Evolutionary conservation across 306 rosid species (phyloP).

Genomic region (Pterocarpus santalinus): DNA sequence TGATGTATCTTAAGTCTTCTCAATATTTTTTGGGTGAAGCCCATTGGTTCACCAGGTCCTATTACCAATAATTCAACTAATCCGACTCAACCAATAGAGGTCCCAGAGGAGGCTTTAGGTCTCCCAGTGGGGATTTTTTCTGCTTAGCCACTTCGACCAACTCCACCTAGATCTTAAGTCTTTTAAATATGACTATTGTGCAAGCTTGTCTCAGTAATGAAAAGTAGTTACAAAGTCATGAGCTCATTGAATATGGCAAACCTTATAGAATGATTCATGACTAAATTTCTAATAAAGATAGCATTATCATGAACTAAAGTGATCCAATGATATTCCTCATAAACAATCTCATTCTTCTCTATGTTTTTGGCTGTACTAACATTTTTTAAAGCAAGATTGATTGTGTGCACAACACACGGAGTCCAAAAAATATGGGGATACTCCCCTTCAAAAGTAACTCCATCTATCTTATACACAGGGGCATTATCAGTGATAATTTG

Average conservation of each 20-base stretch:
- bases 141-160: too few relatives aligned
- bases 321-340: neutral
- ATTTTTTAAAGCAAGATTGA: neutral
- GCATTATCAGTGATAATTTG: neutral
- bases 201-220: too few relatives aligned
- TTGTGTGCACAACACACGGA: neutral
- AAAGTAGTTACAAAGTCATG: neutral
- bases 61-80: too few relatives aligned
- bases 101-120: too few relatives aligned
- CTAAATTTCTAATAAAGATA: neutral
- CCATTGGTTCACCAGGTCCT: too few relatives aligned
- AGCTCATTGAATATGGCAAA: neutral
- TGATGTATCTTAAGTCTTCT: too few relatives aligned
- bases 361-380: too few relatives aligned
- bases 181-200: too few relatives aligned
- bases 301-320: neutral
- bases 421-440: neutral
- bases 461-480: neutral
- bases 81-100: too few relatives aligned
- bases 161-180: too few relatives aligned
- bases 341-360: neutral
- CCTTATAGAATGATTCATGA: neutral
- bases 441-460: neutral
- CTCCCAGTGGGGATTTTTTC: too few relatives aligned
- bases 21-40: too few relatives aligned